These are phyloP conservation scores for Sporothrix sp. DNA, from an alignment of 2,329 filamentous ascomycete genomes.

Conservation along the genomic window DNA sequence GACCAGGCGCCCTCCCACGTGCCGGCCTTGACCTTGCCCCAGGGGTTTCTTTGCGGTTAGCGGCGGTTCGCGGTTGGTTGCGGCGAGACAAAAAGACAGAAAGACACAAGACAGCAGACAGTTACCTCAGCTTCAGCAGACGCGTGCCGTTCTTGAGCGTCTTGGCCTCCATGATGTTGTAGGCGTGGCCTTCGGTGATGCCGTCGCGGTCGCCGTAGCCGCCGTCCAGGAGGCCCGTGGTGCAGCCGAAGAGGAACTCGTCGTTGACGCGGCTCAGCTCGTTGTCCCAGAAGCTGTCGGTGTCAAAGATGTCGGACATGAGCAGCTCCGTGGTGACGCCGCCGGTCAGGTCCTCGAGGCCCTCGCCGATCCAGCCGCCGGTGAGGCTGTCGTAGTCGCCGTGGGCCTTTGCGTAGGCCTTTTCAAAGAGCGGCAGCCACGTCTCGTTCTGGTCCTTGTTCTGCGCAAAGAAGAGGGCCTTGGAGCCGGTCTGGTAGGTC, in stretches of 20 bases:
- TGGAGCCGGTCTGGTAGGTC: conserved; percentile 63
- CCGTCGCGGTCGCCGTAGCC: conserved; percentile 43
- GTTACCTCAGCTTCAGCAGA: conserved; percentile 50
- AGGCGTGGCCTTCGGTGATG: conserved; percentile 50
- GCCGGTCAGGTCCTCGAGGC: conserved; percentile 51
- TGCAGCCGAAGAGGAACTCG: conserved; percentile 61
- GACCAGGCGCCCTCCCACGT: conserved; percentile 76
- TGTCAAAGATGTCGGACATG: conserved; percentile 60
- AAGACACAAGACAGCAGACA: too few species aligned
- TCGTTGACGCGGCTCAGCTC: conserved; percentile 70
- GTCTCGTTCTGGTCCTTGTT: conserved; percentile 67
- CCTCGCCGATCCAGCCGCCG: conserved; percentile 57
- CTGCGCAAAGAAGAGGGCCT: conserved; percentile 67
- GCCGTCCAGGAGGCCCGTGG: conserved; percentile 39
- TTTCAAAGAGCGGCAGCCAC: conserved; percentile 70
- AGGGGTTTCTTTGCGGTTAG: too few species aligned
- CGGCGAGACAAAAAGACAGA: background rate
- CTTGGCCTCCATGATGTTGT: conserved; percentile 47
- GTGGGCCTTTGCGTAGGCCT: conserved; percentile 72
- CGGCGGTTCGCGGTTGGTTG: too few species aligned
- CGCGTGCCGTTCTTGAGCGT: conserved; percentile 50
- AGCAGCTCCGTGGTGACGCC: conserved; percentile 59
- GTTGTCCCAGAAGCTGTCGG: conserved; percentile 68
- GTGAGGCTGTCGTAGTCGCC: conserved; percentile 69
- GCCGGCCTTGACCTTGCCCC: conserved; percentile 64